Evolutionary conservation across 352 stramenopile genomes (phyloP).

Genomic region (Phytophthora boehmeriae): DNA sequence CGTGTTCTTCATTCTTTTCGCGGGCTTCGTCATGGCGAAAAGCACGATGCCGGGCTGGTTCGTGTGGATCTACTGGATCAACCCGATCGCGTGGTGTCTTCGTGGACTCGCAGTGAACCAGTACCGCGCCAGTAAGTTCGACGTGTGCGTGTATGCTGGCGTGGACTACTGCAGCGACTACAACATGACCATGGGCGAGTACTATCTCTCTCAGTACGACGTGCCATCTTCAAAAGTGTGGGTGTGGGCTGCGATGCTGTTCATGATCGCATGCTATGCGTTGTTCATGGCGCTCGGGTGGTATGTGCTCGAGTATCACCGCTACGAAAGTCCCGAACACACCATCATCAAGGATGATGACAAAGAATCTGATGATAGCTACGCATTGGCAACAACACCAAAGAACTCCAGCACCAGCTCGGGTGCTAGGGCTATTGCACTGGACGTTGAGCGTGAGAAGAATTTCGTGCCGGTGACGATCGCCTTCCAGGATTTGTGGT

Average conservation of each 20-base stretch:
- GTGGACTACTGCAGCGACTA: constrained; percentile 33
- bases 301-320: constrained; percentile 38
- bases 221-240: constrained; percentile 30
- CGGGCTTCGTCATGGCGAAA: constrained; percentile 55
- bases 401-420: constrained; percentile 16
- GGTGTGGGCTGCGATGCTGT: constrained; percentile 43
- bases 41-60: constrained; percentile 49
- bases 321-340: constrained; percentile 31
- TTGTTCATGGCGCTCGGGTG: constrained; percentile 35
- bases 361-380: constrained; percentile 17
- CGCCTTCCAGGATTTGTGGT: constrained; percentile 1
- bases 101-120: constrained; percentile 38
- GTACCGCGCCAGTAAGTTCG: constrained; percentile 23
- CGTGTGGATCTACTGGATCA: constrained; percentile 73
- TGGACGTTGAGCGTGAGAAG: constrained; percentile 15
- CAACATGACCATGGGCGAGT: constrained; percentile 40
- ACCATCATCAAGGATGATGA: constrained; percentile 32
- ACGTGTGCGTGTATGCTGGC: constrained; percentile 32
- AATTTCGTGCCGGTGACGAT: constrained; percentile 2
- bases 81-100: constrained; percentile 58
- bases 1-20: constrained; percentile 59
- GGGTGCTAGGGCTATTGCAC: constrained; percentile 8
- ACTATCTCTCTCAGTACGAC: constrained; percentile 37
- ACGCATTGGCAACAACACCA: constrained; percentile 24
- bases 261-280: constrained; percentile 31